Base-by-base conservation (phyloP, 2,329 filamentous ascomycete genomes). In the Stachybotrys echinatus region DNA sequence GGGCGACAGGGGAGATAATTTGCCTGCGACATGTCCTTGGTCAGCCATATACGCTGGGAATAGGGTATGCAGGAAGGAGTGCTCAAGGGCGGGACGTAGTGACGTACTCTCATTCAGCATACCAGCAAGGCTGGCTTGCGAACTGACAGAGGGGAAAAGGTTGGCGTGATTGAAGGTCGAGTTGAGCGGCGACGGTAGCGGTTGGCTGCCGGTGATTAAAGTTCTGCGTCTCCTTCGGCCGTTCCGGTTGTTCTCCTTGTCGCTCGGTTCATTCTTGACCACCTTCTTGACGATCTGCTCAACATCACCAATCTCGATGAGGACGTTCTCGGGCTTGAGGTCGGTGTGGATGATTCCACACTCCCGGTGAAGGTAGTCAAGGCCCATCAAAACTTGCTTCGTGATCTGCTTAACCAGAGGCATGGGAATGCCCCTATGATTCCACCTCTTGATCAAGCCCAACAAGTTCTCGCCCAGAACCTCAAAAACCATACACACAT, bases 401-500 rank as follows among this genome's bases (percentile, higher is more conserved):
- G 94, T 95, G 70, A 99, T 99, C 69, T 97, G 94, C 77, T 96
- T 96, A 66, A 97, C 94, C 14, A 99, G 79, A 17, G 89, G 83
- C 85, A 96, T 95, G 42, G 94, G 94, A 51, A 99, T 97, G 45
- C 94, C 94, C 53, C 94, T 83, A 69, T 97, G 94, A 68, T 97
- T 96, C 92, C 92, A 97, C 61, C 89, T 85, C 81, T 97, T 97
- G 77, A 99, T 96, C 65, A 99, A 73, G 22, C 94, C 92, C 48
- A 97, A 74, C 55, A 97, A 72, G 65, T 97, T 97, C 78, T 97
- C 92, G 48, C 94, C 94, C 50, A 99, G 73, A 4, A 99, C 94
- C 69, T 99, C 94, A 62, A 99, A 99, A 7, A 99, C 94, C 92
- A 99, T 97, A 75, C 94, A 99, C 52, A 97, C 91, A 65, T 99